Percentiles rank a stretch among this genome's conserved stretches.
Conservation (phyloP, 2,329 filamentous ascomycete species). For the Fusarium stilboides region DNA sequence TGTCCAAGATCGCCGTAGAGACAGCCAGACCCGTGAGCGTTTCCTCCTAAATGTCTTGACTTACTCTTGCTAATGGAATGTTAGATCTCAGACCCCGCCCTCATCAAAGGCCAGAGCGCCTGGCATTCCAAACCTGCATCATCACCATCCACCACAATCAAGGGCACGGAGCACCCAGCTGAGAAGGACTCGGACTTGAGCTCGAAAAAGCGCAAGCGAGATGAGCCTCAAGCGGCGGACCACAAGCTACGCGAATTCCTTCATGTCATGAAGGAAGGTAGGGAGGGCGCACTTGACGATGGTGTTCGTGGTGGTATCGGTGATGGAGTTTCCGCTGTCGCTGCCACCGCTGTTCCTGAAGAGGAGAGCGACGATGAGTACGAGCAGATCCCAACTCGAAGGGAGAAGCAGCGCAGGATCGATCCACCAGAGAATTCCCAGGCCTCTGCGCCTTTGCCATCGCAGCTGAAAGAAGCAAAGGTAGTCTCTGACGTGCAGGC, state of each 20-base stretch:
- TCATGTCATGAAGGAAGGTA: slow-evolving; percentile 79
- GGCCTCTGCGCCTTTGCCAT: slow-evolving; percentile 33
- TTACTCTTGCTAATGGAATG: slow-evolving; percentile 57
- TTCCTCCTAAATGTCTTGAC: slow-evolving; percentile 35
- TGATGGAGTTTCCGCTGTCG: slow-evolving; percentile 40
- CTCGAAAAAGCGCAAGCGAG: slow-evolving; percentile 78
- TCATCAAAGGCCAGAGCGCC: slow-evolving; percentile 49
- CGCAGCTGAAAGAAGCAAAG: slow-evolving; percentile 41
- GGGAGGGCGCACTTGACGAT: slow-evolving; percentile 54
- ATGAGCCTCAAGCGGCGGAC: slow-evolving; percentile 72
- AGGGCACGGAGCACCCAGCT: slow-evolving; percentile 37
- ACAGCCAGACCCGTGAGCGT: slow-evolving; percentile 81
- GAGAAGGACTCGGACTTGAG: slow-evolving; percentile 62
- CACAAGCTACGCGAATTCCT: slow-evolving; percentile 90
- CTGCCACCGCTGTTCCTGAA: slow-evolving; percentile 60
- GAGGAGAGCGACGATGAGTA: slow-evolving; percentile 83
- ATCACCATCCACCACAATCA: slow-evolving; percentile 34
- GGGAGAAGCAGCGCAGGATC: slow-evolving; percentile 61
- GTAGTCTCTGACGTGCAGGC: slow-evolving; percentile 23
- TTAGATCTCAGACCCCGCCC: slow-evolving; percentile 62
- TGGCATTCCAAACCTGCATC: slow-evolving; percentile 46
- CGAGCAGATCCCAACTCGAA: slow-evolving; percentile 73
- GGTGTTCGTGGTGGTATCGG: slow-evolving; percentile 47
- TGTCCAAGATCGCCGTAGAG: slow-evolving; percentile 94
- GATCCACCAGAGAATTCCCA: slow-evolving; percentile 48